A percentile compares a stretch with the other conserved stretches of the same genome.
phyloP scores from a whole-genome alignment of 345 rosid genomes.

The thale cress (Arabidopsis thaliana) region TAIR10.1 NC_003074.8:1652501-1653000 shows the following conservation, averaged over 20 bases:
- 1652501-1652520: no score
- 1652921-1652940: background rate
- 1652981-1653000: background rate
- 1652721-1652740: background rate
- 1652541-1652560: background rate
- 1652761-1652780: background rate
- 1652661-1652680: background rate
- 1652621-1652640: background rate
- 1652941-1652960: background rate
- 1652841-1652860: no score
- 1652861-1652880: no score
- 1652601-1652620: background rate
- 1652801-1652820: background rate
- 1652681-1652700: background rate
- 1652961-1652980: background rate
- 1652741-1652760: background rate
- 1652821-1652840: no score
- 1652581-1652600: background rate
- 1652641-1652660: conserved; percentile 6
- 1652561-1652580: background rate
- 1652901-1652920: background rate
- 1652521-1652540: no score
- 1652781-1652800: background rate
- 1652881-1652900: background rate
- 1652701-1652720: background rate